Conservation (phyloP, 1,284 basidiomycete species). For the Tilletia setariae region DNA sequence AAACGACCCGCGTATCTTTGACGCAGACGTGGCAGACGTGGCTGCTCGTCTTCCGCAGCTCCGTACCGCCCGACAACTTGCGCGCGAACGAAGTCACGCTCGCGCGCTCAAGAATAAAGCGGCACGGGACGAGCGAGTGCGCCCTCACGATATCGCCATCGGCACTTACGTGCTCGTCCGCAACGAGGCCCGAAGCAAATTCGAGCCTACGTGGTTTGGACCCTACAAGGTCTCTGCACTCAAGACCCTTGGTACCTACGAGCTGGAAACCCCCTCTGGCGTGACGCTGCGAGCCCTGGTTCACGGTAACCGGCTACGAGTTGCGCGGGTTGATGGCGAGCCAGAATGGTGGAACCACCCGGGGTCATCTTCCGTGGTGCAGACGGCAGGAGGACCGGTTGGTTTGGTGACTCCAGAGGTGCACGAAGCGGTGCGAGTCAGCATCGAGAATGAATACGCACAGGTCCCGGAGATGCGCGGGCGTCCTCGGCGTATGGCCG, state of each 20-base stretch:
- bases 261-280: neutral
- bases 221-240: neutral
- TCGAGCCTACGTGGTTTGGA: neutral
- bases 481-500: neutral
- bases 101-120: neutral
- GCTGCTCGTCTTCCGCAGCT: neutral
- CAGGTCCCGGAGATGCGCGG: neutral
- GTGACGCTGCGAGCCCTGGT: neutral
- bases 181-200: neutral
- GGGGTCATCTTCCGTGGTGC: neutral
- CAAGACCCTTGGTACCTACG: neutral
- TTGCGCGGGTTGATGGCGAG: neutral
- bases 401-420: neutral
- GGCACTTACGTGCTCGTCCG: neutral
- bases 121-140: neutral
- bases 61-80: neutral
- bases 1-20: neutral
- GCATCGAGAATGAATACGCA: neutral
- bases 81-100: constrained; percentile 1
- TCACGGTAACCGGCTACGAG: neutral
- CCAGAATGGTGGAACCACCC: neutral
- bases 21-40: neutral
- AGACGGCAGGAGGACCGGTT: neutral
- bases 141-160: neutral
- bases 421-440: neutral